These are phyloP conservation scores for Coemansia sp. DNA, from an alignment of 192 early-diverging fungal genomes.

Conservation along the genomic window DNA sequence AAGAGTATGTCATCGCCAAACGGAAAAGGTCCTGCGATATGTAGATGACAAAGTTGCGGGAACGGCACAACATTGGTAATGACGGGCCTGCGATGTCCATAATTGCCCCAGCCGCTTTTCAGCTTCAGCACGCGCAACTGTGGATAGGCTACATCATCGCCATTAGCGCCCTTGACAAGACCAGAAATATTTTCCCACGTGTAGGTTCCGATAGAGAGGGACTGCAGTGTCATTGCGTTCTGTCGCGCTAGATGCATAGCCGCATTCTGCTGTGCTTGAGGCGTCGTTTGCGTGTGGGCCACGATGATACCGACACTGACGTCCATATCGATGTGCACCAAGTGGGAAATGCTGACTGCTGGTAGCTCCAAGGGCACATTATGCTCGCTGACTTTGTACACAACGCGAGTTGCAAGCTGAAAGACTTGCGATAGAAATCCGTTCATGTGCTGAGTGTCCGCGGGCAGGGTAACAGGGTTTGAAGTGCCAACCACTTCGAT, in stretches of 20 bases:
- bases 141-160: not conserved
- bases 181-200: not conserved
- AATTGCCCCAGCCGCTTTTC: no score
- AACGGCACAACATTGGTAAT: not conserved
- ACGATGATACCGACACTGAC: not conserved
- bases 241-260: not conserved
- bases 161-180: constrained; percentile 6
- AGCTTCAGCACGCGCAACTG: not conserved
- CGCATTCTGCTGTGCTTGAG: not conserved
- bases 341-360: not conserved
- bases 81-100: not conserved
- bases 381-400: not conserved
- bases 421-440: not conserved
- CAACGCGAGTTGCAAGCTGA: not conserved
- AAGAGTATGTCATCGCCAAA: constrained; percentile 18
- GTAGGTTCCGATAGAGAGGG: not conserved
- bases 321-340: not conserved
- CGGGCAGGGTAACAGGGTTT: not conserved
- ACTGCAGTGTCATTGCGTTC: not conserved
- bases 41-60: constrained; percentile 1
- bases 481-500: not conserved
- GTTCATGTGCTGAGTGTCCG: not conserved
- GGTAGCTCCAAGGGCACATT: not conserved
- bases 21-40: not conserved
- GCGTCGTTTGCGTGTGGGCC: no score